phyloP scores from a whole-genome alignment of 352 stramenopile genomes.

The Pythium insidiosum region DNA sequence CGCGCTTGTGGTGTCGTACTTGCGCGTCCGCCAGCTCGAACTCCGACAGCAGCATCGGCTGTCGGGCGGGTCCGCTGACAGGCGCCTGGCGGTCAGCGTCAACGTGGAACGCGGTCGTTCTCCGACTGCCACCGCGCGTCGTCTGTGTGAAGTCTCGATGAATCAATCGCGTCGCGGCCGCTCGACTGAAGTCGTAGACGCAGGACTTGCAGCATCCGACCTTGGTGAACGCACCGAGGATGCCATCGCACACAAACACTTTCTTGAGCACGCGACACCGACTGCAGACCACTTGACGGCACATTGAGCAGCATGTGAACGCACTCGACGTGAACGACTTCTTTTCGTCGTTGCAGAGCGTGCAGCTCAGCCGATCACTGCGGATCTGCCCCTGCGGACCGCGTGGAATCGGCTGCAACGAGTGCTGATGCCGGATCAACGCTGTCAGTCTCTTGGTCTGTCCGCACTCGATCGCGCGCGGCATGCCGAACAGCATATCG shows the following conservation, averaged over 20 bases:
- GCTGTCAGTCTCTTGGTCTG: slow-evolving; percentile 35
- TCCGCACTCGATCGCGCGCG: slow-evolving; percentile 30
- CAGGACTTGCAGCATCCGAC: slow-evolving; percentile 17
- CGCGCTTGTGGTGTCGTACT: too few species aligned
- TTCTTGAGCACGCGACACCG: slow-evolving; percentile 15
- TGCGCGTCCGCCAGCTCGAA: too few species aligned
- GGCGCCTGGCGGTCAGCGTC: too few species aligned
- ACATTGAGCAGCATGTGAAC: slow-evolving; percentile 14
- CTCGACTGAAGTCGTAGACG: slow-evolving; percentile 9
- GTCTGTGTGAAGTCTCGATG: too few species aligned
- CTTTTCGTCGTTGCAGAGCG: slow-evolving; percentile 11
- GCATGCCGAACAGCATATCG: slow-evolving; percentile 33
- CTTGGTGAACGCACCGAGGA: slow-evolving; percentile 13
- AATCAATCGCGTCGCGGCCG: too few species aligned
- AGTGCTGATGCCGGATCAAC: slow-evolving; percentile 17
- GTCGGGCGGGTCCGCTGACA: too few species aligned
- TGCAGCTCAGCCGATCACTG: slow-evolving; percentile 6
- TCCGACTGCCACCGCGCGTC: too few species aligned
- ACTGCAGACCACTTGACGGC: slow-evolving; percentile 9
- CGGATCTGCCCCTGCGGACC: slow-evolving; percentile 1
- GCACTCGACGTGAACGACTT: slow-evolving; percentile 10
- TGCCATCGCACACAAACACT: slow-evolving; percentile 13
- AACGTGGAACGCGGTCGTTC: too few species aligned
- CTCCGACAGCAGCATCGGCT: too few species aligned
- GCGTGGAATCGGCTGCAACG: too few species aligned